Evolutionary conservation across 2,329 filamentous ascomycete genomes (phyloP).

Genomic region (Ascochyta fabae): DNA sequence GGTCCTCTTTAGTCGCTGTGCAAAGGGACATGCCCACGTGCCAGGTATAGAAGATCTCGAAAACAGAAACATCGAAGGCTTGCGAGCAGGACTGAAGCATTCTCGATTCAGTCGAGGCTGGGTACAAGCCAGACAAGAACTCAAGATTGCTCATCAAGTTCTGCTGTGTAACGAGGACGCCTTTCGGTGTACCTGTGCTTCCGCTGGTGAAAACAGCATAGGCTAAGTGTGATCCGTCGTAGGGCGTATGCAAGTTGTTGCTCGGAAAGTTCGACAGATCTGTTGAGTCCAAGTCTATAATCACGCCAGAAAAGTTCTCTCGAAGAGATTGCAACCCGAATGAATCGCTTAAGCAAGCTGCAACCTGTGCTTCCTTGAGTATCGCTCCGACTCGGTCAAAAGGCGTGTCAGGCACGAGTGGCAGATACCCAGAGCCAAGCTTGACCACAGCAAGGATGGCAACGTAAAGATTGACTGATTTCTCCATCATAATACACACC

Average conservation of each 20-base stretch:
- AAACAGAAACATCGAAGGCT: conserved; percentile 85
- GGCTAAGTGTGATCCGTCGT: conserved; percentile 62
- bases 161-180: conserved; percentile 75
- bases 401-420: conserved; percentile 76
- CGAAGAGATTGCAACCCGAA: conserved; percentile 15
- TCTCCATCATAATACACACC: conserved; percentile 79
- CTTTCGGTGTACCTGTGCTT: conserved; percentile 80
- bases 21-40: conserved; percentile 79
- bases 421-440: conserved; percentile 78
- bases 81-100: conserved; percentile 84
- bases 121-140: conserved; percentile 70
- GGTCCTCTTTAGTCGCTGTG: conserved; percentile 72
- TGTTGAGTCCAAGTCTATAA: conserved; percentile 42
- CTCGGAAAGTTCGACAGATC: conserved; percentile 41
- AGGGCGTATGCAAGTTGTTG: conserved; percentile 47
- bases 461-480: conserved; percentile 74
- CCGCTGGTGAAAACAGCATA: conserved; percentile 87
- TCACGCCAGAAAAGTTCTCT: conserved; percentile 2
- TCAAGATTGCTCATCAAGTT: conserved; percentile 81
- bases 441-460: conserved; percentile 78
- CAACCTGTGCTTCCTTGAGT: conserved; percentile 64
- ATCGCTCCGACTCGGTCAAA: conserved; percentile 66
- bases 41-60: conserved; percentile 90
- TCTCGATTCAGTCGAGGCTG: conserved; percentile 59
- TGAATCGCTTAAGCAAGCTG: conserved; percentile 53